Base-by-base conservation (phyloP, 306 rosid species). In the Biancaea sappan region DNA sequence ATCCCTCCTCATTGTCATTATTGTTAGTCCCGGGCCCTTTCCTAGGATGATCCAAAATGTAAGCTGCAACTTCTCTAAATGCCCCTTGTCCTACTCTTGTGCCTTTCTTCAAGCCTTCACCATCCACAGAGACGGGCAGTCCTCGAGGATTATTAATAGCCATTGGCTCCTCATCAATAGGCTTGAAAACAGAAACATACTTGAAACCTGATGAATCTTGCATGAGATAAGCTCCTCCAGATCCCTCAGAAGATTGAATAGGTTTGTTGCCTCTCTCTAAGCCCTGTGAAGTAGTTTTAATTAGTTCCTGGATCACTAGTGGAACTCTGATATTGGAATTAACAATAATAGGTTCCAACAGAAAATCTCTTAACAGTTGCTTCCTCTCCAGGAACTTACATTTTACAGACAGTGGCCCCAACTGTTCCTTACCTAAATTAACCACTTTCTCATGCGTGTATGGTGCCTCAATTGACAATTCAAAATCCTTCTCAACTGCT, bases 151-250 rank as follows among this genome's bases (percentile, higher is more conserved):
- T 91, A 72, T 87, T 84, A 24, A 79, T 74, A 38, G 95, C 95
- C 92, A 84, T 82, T 19, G 92, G 97, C 78, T 87, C 94, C 84
- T 91, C 94, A 71, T 89, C 92, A 31, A 73, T 79, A 47, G 97
- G 95, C 86, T 87, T 89, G 84, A 89, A 87, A 75, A 87, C 87
- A 56, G 90, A 86, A 22, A 91, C 88, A 85, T 81, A 85, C 31
- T 81, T 87, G 31, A 56, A 26, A 63, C 91, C 89, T 66, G 83
- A 82, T 37, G 88, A 84, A 78, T 87, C 91, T 81, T 75, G 87
- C 92, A 89, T 89, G 68, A 89, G 87, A 75, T 91, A 91, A 75
- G 88, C 89, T 44, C 97, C 94, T 69, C 97, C 97, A 2, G 88
- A 78, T 61, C 97, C 97, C 82, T 91, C 92, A 34, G 89, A 84